Evolutionary conservation across 345 rosid genomes (phyloP), one percentile per base, ranked within the genome.

Genomic region (Chamaenerion angustifolium): DNA sequence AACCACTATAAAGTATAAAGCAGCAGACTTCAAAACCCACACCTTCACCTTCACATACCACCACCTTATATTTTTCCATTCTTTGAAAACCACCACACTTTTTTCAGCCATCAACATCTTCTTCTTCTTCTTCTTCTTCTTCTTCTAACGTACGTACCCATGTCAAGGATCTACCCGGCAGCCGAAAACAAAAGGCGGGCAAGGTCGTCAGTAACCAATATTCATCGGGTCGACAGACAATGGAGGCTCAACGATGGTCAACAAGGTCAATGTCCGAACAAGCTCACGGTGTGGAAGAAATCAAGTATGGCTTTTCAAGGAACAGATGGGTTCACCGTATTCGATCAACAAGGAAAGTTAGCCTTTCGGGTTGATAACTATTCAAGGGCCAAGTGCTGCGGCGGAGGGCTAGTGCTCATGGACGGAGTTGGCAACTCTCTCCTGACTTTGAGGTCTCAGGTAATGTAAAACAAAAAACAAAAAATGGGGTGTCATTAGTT

Each of bases 251-350:
- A 13, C 9, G 40, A 13, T 11, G 57, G 11, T 43, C 48, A 27
- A 13, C 48, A 14, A 2, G 25, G 31, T 46, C 49, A 40, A 19
- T 5, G 45, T 8, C 19, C 31, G 11, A 12, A 5, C 16, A 42
- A 6, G 56, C 66, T 72, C 6, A 72, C 81, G 0, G 75, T 76
- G 21, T 72, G 81, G 78, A 72, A 76, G 71, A 70, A 68, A 56
- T 69, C 78, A 10, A 76, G 81, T 71, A 69, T 67, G 78, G 70
- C 69, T 51, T 77, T 77, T 62, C 83, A 73, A 21, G 83, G 79
- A 6, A 77, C 83, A 0, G 79, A 77, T 12, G 83, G 83, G n/a
- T 77, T 77, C 66, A 77, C 79, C 0, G 79, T 77, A 0, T 71
- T 68, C 49, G 83, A 77, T 56, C 35, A 55, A 1, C 56, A 44